Conservation (phyloP, 2,329 filamentous ascomycete species). For the Pyricularia grisea region DNA sequence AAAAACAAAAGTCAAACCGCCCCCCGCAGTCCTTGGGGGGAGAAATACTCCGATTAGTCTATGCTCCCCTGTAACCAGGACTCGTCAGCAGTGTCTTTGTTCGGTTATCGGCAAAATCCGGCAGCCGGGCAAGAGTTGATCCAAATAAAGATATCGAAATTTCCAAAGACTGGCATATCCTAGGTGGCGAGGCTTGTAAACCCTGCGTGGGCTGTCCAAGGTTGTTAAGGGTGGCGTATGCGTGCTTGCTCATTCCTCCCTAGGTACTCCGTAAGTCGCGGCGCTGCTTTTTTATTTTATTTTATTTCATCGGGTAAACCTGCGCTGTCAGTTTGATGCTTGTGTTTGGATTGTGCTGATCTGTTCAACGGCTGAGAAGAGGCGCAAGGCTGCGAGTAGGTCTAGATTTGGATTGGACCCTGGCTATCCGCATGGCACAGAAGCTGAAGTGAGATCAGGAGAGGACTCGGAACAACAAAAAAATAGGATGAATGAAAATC, state of each 20-base stretch:
- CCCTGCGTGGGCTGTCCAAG: background rate
- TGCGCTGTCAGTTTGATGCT: too few species aligned
- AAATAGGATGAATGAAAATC: background rate
- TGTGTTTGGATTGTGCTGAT: background rate
- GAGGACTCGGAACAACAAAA: background rate
- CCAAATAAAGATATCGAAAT: background rate
- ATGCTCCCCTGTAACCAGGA: background rate
- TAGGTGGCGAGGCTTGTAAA: background rate
- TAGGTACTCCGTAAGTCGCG: background rate
- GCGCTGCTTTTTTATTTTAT: background rate
- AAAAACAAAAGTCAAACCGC: background rate
- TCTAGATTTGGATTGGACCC: background rate
- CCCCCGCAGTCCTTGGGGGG: background rate
- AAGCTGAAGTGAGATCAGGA: background rate
- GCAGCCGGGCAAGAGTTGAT: background rate
- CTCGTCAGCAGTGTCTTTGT: background rate
- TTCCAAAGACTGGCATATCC: background rate
- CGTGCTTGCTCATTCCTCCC: background rate
- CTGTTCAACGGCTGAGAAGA: background rate
- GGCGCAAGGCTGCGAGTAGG: background rate
- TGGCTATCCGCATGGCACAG: background rate
- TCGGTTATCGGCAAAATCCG: background rate
- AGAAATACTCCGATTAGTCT: background rate
- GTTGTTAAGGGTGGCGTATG: background rate
- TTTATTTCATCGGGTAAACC: too few species aligned